Evolutionary conservation across 306 rosid species (phyloP).

Genomic region (Quercus glauca): DNA sequence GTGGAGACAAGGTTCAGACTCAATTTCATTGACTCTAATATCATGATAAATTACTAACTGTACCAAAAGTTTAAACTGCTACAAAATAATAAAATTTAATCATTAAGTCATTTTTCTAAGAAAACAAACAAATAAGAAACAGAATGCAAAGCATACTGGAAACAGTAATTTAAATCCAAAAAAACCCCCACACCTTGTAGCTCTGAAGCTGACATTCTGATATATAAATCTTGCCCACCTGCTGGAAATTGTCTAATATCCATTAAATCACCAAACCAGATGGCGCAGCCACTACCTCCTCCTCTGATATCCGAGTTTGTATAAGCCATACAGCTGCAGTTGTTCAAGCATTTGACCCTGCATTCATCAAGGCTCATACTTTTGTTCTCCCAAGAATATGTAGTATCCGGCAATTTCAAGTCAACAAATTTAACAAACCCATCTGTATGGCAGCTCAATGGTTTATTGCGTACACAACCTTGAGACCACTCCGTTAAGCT

Average conservation of each 20-base stretch:
- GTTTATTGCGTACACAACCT: slow-evolving; percentile 15
- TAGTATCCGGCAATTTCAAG: background rate
- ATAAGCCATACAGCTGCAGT: slow-evolving; percentile 33
- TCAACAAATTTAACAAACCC: background rate
- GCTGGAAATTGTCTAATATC: background rate
- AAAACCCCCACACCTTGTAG: background rate
- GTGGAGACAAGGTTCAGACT: no score
- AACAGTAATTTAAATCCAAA: background rate
- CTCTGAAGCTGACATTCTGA: background rate
- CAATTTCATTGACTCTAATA: no score
- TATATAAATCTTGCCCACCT: background rate
- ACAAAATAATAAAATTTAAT: background rate
- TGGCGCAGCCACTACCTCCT: background rate
- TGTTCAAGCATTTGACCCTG: background rate
- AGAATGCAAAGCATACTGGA: background rate
- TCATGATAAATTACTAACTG: no score
- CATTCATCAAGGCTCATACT: background rate
- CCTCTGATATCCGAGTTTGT: background rate
- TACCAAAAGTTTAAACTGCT: background rate
- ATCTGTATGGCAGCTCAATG: slow-evolving; percentile 11
- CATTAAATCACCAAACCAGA: background rate
- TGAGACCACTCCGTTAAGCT: background rate
- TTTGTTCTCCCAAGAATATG: background rate
- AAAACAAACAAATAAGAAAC: background rate
- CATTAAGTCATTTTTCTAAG: fast-evolving